These are phyloP conservation scores for Talaromyces piceae DNA, from an alignment of 2,329 filamentous ascomycete genomes.

Conservation along the genomic window DNA sequence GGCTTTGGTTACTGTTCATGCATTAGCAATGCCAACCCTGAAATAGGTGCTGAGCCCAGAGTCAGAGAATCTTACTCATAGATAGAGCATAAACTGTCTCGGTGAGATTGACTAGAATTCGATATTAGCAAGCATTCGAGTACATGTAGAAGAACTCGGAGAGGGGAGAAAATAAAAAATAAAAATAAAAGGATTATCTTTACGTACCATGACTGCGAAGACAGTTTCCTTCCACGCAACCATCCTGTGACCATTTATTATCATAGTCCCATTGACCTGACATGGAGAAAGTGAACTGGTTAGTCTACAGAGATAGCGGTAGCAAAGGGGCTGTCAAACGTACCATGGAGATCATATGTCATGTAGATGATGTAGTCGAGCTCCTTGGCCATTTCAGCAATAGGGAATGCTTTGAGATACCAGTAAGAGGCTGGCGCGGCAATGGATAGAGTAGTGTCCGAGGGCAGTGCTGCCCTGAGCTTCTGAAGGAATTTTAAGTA, in stretches of 20 bases:
- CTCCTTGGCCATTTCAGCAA: neutral
- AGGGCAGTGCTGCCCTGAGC: neutral
- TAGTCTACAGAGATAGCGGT: neutral
- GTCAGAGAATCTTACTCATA: neutral
- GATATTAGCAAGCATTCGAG: neutral
- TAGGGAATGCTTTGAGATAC: neutral
- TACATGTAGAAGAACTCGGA: no score
- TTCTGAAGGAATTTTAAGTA: neutral
- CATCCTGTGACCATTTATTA: neutral
- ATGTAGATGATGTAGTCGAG: neutral
- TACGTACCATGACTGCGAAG: neutral
- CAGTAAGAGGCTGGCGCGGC: neutral
- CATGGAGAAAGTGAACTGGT: neutral
- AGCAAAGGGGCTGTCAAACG: neutral
- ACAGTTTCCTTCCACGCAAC: neutral
- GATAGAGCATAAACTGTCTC: neutral
- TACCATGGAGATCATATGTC: neutral
- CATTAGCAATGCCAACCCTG: neutral
- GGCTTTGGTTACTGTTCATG: neutral
- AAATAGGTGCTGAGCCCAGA: neutral
- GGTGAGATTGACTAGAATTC: neutral
- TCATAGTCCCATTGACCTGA: neutral
- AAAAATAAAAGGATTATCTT: neutral
- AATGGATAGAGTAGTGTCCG: neutral
- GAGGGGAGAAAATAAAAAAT: no score